Evolutionary conservation across 2,329 filamentous ascomycete species (phyloP), one percentile per base, ranked within the genome.

Genomic region (Penicillium sp.): DNA sequence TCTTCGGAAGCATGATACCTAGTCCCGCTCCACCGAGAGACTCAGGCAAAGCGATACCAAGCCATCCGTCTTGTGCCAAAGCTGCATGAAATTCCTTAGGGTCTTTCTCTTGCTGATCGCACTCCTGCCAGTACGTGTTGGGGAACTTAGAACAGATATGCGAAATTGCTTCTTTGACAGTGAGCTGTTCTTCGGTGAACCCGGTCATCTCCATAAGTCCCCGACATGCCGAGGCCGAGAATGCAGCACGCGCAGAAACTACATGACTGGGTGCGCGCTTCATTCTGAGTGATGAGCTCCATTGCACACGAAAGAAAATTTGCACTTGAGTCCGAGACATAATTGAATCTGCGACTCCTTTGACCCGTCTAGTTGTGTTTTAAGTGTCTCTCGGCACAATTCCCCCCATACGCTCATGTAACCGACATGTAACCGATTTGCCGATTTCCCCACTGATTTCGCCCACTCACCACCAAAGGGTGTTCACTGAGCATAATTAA

Each of bases 11-110:
- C 50, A 23, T 16, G 6, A 39, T 54, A 65, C 72, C 89, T 8
- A 95, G 72, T 0, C 87, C 88, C 1, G 87, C 81, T 0, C 89
- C 90, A 3, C 90, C 89, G 0, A 90, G 79, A 0, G 82, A 77
- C 66, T 91, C 87, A 0, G 89, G 88, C 3, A 94, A 74, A 0
- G 88, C 88, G 59, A 93, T 91, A 2, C 89, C 89, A 38, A 94
- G 81, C 88, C 88, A 94, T 6, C 90, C 89, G 58, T 85, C 87
- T 51, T 83, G 82, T 7, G 89, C 86, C 8, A 94, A 72, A 0
- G 87, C 87, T 0, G 85, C 82, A 67, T 94, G 89, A 38, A 95
- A 85, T 33, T 90, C 88, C 46, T 82, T 80, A 0, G 89, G 90
- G 67, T 93, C 88, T 53, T 82, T 77, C 57, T 85, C 85, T 5